phyloP scores from a whole-genome alignment of 2,329 filamentous ascomycete species.

The Simplicillium sp. region DNA sequence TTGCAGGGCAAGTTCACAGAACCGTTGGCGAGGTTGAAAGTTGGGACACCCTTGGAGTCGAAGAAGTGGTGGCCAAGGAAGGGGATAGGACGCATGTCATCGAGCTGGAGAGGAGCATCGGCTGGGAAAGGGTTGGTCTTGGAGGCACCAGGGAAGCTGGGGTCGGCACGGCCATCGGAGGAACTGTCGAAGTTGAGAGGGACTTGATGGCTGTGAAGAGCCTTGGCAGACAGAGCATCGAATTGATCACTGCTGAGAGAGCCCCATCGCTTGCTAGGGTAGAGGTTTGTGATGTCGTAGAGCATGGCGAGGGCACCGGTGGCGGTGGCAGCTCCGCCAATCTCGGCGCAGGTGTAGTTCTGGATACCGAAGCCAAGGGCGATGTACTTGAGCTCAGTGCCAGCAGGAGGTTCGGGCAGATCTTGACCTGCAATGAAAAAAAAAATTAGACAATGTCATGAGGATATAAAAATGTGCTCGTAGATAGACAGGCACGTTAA shows the following conservation, averaged over 20 bases:
- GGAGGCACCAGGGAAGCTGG: constrained; percentile 29
- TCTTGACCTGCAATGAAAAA: constrained; percentile 22
- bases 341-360: constrained; percentile 54
- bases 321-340: constrained; percentile 24
- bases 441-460: not conserved
- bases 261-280: constrained; percentile 29
- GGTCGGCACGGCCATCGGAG: constrained; percentile 15
- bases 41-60: constrained; percentile 40
- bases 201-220: constrained; percentile 29
- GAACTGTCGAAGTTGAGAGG: constrained; percentile 36
- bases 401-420: constrained; percentile 30
- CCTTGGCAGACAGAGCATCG: constrained; percentile 25
- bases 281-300: constrained; percentile 46
- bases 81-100: constrained; percentile 23
- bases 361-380: constrained; percentile 56
- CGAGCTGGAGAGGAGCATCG: constrained; percentile 26
- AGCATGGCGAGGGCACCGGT: constrained; percentile 50
- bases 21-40: constrained; percentile 43
- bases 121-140: constrained; percentile 33
- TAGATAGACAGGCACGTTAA: not conserved
- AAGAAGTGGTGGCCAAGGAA: constrained; percentile 62
- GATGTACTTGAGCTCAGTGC: constrained; percentile 40
- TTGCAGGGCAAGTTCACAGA: constrained; percentile 30
- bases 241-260: constrained; percentile 30
- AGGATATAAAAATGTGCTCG: not conserved